Evolutionary conservation across 306 rosid species (phyloP).

Genomic region (Vachellia pachyceras): DNA sequence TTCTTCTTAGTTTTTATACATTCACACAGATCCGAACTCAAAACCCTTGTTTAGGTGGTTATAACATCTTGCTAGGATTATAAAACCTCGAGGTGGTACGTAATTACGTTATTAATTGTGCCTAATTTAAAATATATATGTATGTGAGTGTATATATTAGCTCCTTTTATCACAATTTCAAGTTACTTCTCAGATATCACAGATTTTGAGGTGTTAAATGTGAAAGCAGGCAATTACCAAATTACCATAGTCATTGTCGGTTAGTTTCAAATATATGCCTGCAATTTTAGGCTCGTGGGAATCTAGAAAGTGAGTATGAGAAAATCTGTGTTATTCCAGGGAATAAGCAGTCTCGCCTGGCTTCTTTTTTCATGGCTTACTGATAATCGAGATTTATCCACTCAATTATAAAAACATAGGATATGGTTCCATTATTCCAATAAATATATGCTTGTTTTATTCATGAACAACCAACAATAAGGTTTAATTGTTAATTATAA

Average conservation of each 20-base stretch:
- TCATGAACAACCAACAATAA: slow-evolving; percentile 17
- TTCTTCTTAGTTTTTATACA: no score
- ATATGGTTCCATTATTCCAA: slow-evolving; percentile 62
- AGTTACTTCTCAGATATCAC: not conserved
- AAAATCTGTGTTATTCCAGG: slow-evolving; percentile 20
- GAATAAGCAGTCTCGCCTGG: slow-evolving; percentile 23
- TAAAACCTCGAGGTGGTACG: no score
- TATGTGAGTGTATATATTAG: no score
- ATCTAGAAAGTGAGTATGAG: not conserved
- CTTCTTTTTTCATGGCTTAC: slow-evolving; percentile 7
- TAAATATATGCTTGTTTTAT: slow-evolving; percentile 37
- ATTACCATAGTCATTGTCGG: slow-evolving; percentile 7
- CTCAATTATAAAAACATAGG: slow-evolving; percentile 40
- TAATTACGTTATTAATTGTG: no score
- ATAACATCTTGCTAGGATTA: no score
- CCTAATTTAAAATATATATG: no score
- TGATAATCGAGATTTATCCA: slow-evolving; percentile 23
- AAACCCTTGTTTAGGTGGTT: no score
- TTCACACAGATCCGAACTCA: no score
- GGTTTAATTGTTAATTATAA: slow-evolving; percentile 22
- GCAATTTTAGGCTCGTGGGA: not conserved
- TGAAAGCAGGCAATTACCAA: not conserved
- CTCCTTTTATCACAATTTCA: not conserved
- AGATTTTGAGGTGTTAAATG: no score
- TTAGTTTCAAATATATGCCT: not conserved